Evolutionary conservation across 1,284 basidiomycete genomes (phyloP).

Genomic region (Erythrobasidium hasegawianum): DNA sequence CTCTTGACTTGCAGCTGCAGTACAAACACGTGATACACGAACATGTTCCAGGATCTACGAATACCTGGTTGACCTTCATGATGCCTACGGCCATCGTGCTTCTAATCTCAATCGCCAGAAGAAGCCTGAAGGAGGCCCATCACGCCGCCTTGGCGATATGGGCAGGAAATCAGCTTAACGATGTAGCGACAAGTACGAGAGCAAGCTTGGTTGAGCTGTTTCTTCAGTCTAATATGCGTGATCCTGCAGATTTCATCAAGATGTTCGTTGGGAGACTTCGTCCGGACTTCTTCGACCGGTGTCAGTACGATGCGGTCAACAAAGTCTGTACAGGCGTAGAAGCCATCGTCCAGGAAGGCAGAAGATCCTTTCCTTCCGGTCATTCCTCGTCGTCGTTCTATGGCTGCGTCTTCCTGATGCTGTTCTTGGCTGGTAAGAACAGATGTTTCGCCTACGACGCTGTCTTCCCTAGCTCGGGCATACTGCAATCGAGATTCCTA

Average conservation of each 20-base stretch:
- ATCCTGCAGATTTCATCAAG: slow-evolving; percentile 53
- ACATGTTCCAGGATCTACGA: slow-evolving; percentile 14
- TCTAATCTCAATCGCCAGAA: slow-evolving; percentile 33
- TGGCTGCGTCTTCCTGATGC: slow-evolving; percentile 61
- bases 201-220: neutral
- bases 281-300: slow-evolving; percentile 65
- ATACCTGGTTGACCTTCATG: slow-evolving; percentile 36
- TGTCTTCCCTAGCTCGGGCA: slow-evolving; percentile 49
- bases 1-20: slow-evolving; percentile 20
- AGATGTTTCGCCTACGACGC: slow-evolving; percentile 37
- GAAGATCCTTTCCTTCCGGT: slow-evolving; percentile 62
- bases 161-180: slow-evolving; percentile 19
- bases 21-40: slow-evolving; percentile 25
- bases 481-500: slow-evolving; percentile 56
- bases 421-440: slow-evolving; percentile 62
- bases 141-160: slow-evolving; percentile 37
- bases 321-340: slow-evolving; percentile 59
- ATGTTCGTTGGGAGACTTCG: slow-evolving; percentile 62
- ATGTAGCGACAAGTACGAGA: slow-evolving; percentile 20
- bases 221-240: neutral
- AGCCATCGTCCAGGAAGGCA: slow-evolving; percentile 41
- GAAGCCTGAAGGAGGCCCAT: slow-evolving; percentile 39
- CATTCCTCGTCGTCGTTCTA: slow-evolving; percentile 65
- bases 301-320: slow-evolving; percentile 57
- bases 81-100: slow-evolving; percentile 37